A percentile compares a stretch with the other conserved stretches of the same genome.
Evolutionary conservation across 371 early-diverging fungal species (phyloP).

Genomic region (Coemansia sp.): DNA sequence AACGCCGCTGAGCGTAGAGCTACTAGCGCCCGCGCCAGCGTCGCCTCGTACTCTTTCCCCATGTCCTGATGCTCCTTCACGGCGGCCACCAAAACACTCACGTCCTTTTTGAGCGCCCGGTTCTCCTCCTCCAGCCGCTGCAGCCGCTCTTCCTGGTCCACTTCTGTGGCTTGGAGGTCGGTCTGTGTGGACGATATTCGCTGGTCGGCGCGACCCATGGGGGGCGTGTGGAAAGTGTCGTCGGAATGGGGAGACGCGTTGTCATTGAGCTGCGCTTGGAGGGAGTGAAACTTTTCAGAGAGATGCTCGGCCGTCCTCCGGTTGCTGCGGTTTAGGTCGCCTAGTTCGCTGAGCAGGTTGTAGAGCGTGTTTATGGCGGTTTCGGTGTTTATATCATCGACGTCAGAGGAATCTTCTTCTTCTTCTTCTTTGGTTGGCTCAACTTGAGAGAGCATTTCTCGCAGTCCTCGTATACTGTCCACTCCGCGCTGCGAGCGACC

Average conservation of each 20-base stretch:
- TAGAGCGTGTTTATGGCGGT: slow-evolving; percentile 50
- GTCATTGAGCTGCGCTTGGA: slow-evolving; percentile 30
- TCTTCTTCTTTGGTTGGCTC: neutral
- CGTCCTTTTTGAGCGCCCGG: slow-evolving; percentile 10
- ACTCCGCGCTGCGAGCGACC: slow-evolving; percentile 37
- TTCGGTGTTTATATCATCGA: slow-evolving; percentile 42
- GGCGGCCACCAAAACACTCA: slow-evolving; percentile 13
- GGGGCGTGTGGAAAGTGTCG: slow-evolving; percentile 35
- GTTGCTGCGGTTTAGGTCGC: slow-evolving; percentile 47
- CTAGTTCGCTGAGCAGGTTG: slow-evolving; percentile 46
- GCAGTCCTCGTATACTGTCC: slow-evolving; percentile 27
- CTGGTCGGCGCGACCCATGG: slow-evolving; percentile 20
- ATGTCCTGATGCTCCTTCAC: slow-evolving; percentile 40
- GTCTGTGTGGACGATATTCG: neutral
- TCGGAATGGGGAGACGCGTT: slow-evolving; percentile 12
- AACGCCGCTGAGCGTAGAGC: slow-evolving; percentile 39
- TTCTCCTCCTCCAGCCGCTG: slow-evolving; percentile 25
- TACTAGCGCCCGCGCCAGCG: slow-evolving; percentile 26
- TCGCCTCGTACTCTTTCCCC: slow-evolving; percentile 37
- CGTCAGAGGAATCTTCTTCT: slow-evolving; percentile 15
- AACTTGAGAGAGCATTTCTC: slow-evolving; percentile 16
- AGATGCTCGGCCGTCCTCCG: slow-evolving; percentile 35
- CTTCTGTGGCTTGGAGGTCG: neutral
- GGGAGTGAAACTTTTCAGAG: slow-evolving; percentile 33
- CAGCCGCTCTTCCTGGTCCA: no score